Base-by-base conservation (phyloP, 345 rosid genomes). In the Nephelium lappaceum region DNA sequence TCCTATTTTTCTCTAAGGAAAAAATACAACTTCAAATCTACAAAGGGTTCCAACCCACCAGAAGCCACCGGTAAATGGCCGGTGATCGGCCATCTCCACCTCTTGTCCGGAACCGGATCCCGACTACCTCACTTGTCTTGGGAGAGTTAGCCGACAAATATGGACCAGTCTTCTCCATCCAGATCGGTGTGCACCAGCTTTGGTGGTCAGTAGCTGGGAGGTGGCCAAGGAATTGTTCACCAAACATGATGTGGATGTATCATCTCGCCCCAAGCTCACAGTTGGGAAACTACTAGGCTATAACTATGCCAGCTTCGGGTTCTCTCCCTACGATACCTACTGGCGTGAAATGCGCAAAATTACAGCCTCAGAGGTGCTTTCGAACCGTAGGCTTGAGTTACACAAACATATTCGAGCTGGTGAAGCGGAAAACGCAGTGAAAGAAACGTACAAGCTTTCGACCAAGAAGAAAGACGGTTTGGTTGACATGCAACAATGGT, bases 281-380 rank as follows among this genome's bases (percentile, higher is more conserved):
- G 79, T 77, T 0, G 74, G 78, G 0, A 64, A 80, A 19, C 51
- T 65, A 27, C 10, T 88, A 9, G 81, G 87, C 68, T 77, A 86
- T 49, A 69, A 86, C 81, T 77, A 75, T 41, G 82, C 81, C 51
- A 72, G 73, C 57, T 73, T 86, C 66, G 73, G 66, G 10, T 85
- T 88, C 66, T 38, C 79, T 42, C 88, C 89, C n/a, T 51, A 77
- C 6, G 63, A 78, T 12, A 42, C 79, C 3, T 87, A 81, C 74
- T 89, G 92, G 92, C 84, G 89, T 15, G 85, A 87, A 23, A 70
- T 83, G 77, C 78, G 90, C 21, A 89, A 89, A 31, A 78, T 86
- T 4, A 24, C 81, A 0, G 45, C 19, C 7, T 27, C 61, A 0
- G 85, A 86, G 73, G 63, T 86, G 1, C 81, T 89, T 2, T 86